phyloP scores from a whole-genome alignment of 495 filamentous ascomycete species.

The Penicillium nucicola region DNA sequence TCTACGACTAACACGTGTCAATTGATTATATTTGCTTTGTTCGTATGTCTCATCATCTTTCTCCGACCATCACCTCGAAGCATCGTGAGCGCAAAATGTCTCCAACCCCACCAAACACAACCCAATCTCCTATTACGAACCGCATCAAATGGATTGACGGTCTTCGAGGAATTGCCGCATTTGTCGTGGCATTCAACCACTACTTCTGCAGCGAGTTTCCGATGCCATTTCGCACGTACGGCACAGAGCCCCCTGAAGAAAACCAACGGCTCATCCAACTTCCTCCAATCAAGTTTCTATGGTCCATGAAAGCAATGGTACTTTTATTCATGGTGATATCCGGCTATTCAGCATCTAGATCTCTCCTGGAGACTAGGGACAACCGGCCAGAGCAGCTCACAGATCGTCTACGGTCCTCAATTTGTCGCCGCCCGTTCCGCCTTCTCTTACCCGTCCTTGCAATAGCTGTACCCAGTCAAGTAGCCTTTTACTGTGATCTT shows the following conservation, averaged over 20 bases:
- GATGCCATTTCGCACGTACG: constrained; percentile 12
- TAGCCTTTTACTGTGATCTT: not conserved
- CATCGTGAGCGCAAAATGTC: no score
- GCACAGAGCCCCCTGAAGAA: constrained; percentile 29
- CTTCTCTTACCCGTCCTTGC: constrained; percentile 54
- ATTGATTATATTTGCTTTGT: no score
- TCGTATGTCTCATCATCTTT: no score
- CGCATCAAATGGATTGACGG: constrained; percentile 27
- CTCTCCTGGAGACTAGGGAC: constrained; percentile 9
- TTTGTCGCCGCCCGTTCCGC: constrained; percentile 53
- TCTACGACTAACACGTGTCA: no score
- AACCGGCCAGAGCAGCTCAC: not conserved
- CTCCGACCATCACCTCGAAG: no score
- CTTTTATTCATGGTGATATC: constrained; percentile 65
- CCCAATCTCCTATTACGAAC: constrained; percentile 3
- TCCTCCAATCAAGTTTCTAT: constrained; percentile 54
- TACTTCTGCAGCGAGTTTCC: no score
- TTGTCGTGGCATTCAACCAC: constrained; percentile 23
- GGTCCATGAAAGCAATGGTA: constrained; percentile 57
- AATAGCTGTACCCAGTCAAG: constrained; percentile 24
- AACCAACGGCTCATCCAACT: constrained; percentile 52
- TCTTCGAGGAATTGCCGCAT: constrained; percentile 26
- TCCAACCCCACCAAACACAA: not conserved
- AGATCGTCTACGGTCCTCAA: constrained; percentile 32
- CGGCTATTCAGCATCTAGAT: constrained; percentile 4